phyloP scores from a whole-genome alignment of 805 yeast genomes.

The Candida montana region DNA sequence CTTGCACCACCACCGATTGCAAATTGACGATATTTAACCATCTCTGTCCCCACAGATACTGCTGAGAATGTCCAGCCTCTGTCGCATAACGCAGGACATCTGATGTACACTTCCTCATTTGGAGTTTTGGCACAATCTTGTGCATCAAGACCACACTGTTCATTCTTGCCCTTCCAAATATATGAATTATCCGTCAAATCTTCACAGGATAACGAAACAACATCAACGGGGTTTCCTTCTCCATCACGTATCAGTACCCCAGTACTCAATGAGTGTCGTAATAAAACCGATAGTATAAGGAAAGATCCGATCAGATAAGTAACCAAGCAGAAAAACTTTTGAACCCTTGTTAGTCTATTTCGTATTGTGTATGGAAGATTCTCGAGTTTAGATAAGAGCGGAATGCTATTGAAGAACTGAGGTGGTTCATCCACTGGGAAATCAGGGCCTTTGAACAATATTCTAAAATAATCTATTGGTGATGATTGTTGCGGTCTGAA shows the following conservation, averaged over 20 bases:
- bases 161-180: slow-evolving; percentile 73
- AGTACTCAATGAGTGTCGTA: not conserved
- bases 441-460: slow-evolving; percentile 3
- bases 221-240: slow-evolving; percentile 7
- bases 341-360: not conserved
- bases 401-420: not conserved
- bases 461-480: not conserved
- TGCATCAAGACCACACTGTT: slow-evolving; percentile 70
- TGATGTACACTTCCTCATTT: slow-evolving; percentile 44
- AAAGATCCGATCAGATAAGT: not conserved
- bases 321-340: not conserved
- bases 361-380: not conserved
- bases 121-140: slow-evolving; percentile 38
- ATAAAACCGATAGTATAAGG: not conserved
- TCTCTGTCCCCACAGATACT: slow-evolving; percentile 62
- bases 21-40: slow-evolving; percentile 63
- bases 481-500: no score
- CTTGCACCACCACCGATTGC: slow-evolving; percentile 69
- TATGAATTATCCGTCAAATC: slow-evolving; percentile 26
- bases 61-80: slow-evolving; percentile 69
- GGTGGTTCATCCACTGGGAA: slow-evolving; percentile 2
- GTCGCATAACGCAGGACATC: slow-evolving; percentile 88
- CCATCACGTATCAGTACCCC: not conserved
- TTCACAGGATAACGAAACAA: slow-evolving; percentile 41
- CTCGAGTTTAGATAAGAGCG: not conserved